These are phyloP conservation scores for Eremothecium sinecaudum DNA, from an alignment of 1,139 yeast genomes.

Conservation along the genomic window DNA sequence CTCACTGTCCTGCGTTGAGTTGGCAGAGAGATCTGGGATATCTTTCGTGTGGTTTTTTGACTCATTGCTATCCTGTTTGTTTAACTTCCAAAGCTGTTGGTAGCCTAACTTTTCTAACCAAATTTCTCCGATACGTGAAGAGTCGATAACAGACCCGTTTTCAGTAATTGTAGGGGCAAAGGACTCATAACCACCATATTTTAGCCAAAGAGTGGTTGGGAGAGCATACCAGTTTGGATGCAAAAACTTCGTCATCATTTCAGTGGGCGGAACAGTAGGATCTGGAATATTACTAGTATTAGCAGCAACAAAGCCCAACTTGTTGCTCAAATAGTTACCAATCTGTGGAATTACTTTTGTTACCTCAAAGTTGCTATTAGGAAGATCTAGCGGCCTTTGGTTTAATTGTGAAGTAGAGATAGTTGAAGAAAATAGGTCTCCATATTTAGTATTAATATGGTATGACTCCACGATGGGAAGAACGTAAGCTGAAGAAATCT, in stretches of 20 bases:
- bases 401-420: conserved; percentile 30
- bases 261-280: conserved; percentile 57
- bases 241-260: conserved; percentile 58
- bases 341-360: conserved; percentile 30
- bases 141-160: conserved; percentile 55
- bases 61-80: conserved; percentile 14
- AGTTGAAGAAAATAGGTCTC: conserved; percentile 44
- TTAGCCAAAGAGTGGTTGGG: conserved; percentile 76
- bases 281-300: conserved; percentile 42
- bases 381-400: conserved; percentile 26
- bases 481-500: conserved; percentile 52
- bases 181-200: conserved; percentile 51
- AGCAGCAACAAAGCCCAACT: conserved; percentile 31
- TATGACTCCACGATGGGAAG: conserved; percentile 58
- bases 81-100: conserved; percentile 35
- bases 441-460: conserved; percentile 34
- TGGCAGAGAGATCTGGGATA: conserved; percentile 7
- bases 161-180: conserved; percentile 80
- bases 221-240: conserved; percentile 85
- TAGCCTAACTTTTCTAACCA: conserved; percentile 76
- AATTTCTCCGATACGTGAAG: conserved; percentile 52
- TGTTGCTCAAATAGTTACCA: conserved; percentile 31
- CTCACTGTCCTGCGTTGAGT: conserved; percentile 19
- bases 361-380: conserved; percentile 28
- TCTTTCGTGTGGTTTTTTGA: conserved; percentile 4